A percentile compares a stretch with the other conserved stretches of the same genome.
Conservation (phyloP, 257 asterid species). For the Verbena officinalis region DNA sequence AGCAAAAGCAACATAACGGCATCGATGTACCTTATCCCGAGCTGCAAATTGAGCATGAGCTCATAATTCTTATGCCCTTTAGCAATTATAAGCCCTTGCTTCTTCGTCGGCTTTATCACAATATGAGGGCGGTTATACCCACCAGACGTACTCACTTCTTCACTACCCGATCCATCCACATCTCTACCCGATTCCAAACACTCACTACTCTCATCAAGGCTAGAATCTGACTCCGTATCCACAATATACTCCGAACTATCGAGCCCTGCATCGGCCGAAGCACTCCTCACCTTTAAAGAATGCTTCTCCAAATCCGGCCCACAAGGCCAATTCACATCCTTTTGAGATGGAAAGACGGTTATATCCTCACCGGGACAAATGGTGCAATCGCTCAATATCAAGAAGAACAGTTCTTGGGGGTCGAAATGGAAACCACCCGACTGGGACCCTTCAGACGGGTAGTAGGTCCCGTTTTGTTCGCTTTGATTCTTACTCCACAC, state of each 20-base stretch:
- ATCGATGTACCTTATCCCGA: constrained; percentile 76
- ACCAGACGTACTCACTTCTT: constrained; percentile 34
- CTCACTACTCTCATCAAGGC: constrained; percentile 36
- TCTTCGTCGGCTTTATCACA: constrained; percentile 54
- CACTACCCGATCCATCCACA: constrained; percentile 34
- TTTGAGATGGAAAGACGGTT: constrained; percentile 65
- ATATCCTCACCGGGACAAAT: constrained; percentile 59
- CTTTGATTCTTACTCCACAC: constrained; percentile 69
- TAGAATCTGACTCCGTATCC: constrained; percentile 59
- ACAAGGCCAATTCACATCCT: constrained; percentile 57
- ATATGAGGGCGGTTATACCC: constrained; percentile 42
- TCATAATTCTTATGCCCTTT: constrained; percentile 90
- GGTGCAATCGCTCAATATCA: constrained; percentile 50
- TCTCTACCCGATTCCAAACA: constrained; percentile 36
- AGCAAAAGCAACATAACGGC: no score
- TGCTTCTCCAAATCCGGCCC: constrained; percentile 39
- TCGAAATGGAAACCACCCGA: constrained; percentile 60
- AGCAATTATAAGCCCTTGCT: constrained; percentile 65
- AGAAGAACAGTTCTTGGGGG: constrained; percentile 59
- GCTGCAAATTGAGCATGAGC: constrained; percentile 94
- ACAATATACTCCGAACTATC: constrained; percentile 38
- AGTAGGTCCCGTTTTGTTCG: constrained; percentile 83
- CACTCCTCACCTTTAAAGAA: constrained; percentile 36
- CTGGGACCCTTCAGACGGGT: constrained; percentile 49
- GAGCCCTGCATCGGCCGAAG: constrained; percentile 45